Percentiles rank a stretch among this genome's conserved stretches.
Conservation (phyloP, 495 filamentous ascomycete species). For the Thermothielavioides terrestris region DNA sequence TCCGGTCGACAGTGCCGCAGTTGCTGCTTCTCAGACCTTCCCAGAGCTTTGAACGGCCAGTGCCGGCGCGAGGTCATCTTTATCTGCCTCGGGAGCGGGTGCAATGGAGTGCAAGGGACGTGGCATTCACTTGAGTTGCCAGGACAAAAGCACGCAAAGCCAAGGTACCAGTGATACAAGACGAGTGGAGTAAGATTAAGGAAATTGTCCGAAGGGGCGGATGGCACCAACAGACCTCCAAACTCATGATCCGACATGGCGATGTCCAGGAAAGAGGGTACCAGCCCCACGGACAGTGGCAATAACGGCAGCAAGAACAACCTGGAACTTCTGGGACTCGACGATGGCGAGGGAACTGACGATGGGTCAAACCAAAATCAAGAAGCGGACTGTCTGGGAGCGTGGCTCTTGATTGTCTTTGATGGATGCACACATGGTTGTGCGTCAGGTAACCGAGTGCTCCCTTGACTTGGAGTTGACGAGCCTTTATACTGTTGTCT, state of each 20-base stretch:
- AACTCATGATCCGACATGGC: slow-evolving; percentile 90
- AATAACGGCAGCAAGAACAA: background rate
- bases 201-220: background rate
- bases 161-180: background rate
- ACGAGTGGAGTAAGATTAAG: background rate
- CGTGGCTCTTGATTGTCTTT: background rate
- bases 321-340: background rate
- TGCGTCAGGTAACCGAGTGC: slow-evolving; percentile 6
- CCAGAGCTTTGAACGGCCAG: too few relatives aligned
- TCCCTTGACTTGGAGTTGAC: slow-evolving; percentile 11
- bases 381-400: background rate
- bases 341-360: background rate
- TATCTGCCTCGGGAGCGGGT: too few relatives aligned
- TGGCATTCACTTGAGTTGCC: too few relatives aligned
- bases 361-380: background rate
- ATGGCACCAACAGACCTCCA: slow-evolving; percentile 46
- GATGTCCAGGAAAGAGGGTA: background rate
- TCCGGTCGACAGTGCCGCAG: background rate
- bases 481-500: slow-evolving; percentile 15
- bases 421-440: slow-evolving; percentile 6
- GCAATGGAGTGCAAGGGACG: too few relatives aligned
- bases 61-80: too few relatives aligned
- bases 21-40: background rate
- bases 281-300: background rate
- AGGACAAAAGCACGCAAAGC: too few relatives aligned